Percentiles rank a stretch among this genome's conserved stretches.
Evolutionary conservation across 768 basidiomycete genomes (phyloP).

Genomic region (Chalciporus pseudorubinellus): DNA sequence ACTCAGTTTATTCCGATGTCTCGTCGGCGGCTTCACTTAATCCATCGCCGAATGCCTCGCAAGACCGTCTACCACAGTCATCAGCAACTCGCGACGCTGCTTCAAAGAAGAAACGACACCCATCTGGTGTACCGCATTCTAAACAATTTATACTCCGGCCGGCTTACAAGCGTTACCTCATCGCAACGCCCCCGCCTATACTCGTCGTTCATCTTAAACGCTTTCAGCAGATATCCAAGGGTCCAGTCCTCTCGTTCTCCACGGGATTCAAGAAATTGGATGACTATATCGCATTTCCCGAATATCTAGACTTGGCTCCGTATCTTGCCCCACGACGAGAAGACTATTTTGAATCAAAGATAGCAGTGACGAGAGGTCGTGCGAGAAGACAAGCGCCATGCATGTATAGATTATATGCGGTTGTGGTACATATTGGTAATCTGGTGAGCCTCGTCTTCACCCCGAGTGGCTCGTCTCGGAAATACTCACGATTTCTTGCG

Average conservation of each 20-base stretch:
- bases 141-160: slow-evolving; percentile 74
- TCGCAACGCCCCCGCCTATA: slow-evolving; percentile 80
- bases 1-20: slow-evolving; percentile 32
- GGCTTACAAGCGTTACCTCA: slow-evolving; percentile 93
- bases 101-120: slow-evolving; percentile 33
- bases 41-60: slow-evolving; percentile 31
- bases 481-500: slow-evolving; percentile 2
- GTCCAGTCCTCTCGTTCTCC: slow-evolving; percentile 58
- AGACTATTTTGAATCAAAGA: slow-evolving; percentile 55
- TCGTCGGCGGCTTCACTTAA: slow-evolving; percentile 33
- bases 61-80: slow-evolving; percentile 22
- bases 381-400: slow-evolving; percentile 37
- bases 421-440: slow-evolving; percentile 84
- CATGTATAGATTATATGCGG: slow-evolving; percentile 72
- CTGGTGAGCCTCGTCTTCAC: slow-evolving; percentile 53
- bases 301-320: slow-evolving; percentile 78
- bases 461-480: neutral
- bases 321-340: slow-evolving; percentile 82
- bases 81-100: slow-evolving; percentile 23
- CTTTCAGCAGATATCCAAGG: slow-evolving; percentile 82
- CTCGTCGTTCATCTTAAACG: slow-evolving; percentile 92
- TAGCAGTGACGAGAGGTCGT: slow-evolving; percentile 22
- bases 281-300: slow-evolving; percentile 88
- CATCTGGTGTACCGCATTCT: slow-evolving; percentile 34
- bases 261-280: slow-evolving; percentile 86